Evolutionary conservation across 768 basidiomycete species (phyloP).

Genomic region (Tricholoma sp.): DNA sequence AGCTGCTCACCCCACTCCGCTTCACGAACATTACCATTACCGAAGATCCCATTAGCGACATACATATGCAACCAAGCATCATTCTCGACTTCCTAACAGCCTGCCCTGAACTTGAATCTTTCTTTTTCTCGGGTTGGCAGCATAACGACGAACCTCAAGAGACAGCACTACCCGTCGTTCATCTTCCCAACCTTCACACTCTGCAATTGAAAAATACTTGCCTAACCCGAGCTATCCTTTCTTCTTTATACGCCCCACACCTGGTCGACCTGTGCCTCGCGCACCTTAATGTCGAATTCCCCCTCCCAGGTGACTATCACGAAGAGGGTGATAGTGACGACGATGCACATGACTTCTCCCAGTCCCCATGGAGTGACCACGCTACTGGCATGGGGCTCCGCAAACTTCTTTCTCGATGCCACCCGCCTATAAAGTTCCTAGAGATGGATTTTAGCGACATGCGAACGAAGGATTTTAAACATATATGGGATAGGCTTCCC

Average conservation of each 20-base stretch:
- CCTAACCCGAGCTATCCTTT: slow-evolving; percentile 59
- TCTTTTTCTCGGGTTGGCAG: slow-evolving; percentile 52
- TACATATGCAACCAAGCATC: slow-evolving; percentile 39
- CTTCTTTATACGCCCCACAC: slow-evolving; percentile 55
- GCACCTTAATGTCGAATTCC: slow-evolving; percentile 62
- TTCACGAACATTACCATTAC: slow-evolving; percentile 56
- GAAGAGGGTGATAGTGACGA: slow-evolving; percentile 74
- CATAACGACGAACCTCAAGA: slow-evolving; percentile 33
- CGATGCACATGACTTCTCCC: slow-evolving; percentile 68
- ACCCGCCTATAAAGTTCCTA: slow-evolving; percentile 59
- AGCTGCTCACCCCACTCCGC: slow-evolving; percentile 39
- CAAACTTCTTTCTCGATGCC: slow-evolving; percentile 51
- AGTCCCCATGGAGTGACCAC: slow-evolving; percentile 71
- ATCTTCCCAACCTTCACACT: slow-evolving; percentile 54
- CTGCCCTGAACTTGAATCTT: slow-evolving; percentile 56
- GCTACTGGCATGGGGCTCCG: slow-evolving; percentile 80
- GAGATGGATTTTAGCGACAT: slow-evolving; percentile 82
- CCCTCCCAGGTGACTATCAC: slow-evolving; percentile 27
- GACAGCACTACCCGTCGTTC: slow-evolving; percentile 34
- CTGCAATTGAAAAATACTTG: slow-evolving; percentile 56
- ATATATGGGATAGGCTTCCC: slow-evolving; percentile 54
- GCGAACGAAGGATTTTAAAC: slow-evolving; percentile 77
- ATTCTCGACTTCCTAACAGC: slow-evolving; percentile 57
- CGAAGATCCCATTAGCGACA: slow-evolving; percentile 37
- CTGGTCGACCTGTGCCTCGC: slow-evolving; percentile 59